These are phyloP conservation scores for Gentiana straminea DNA, from an alignment of 257 asterid species.

Conservation along the genomic window DNA sequence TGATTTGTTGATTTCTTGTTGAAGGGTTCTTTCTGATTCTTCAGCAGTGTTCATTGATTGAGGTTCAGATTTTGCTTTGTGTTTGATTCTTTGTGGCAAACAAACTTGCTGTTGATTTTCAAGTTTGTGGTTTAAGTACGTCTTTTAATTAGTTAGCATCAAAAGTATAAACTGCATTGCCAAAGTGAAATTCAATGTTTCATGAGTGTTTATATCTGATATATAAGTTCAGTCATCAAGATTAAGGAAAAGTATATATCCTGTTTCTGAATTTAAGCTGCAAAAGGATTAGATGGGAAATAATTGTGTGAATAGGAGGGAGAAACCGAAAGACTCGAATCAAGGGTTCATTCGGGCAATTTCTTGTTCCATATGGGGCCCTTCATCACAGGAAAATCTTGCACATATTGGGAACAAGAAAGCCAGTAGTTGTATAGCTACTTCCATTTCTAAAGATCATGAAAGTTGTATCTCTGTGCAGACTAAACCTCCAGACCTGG, in stretches of 20 bases:
- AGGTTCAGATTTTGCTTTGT: too few relatives aligned
- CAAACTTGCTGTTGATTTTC: too few relatives aligned
- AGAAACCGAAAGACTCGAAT: slow-evolving; percentile 12
- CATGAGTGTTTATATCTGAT: too few relatives aligned
- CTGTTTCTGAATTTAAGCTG: slow-evolving; percentile 22
- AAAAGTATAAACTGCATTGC: too few relatives aligned
- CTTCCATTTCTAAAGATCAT: slow-evolving; percentile 9
- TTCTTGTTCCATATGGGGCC: slow-evolving; percentile 15
- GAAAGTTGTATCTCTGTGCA: slow-evolving; percentile 16
- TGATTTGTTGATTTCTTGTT: too few relatives aligned
- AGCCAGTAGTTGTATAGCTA: not conserved
- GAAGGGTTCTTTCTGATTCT: too few relatives aligned
- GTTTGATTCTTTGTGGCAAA: too few relatives aligned
- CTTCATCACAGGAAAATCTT: slow-evolving; percentile 8
- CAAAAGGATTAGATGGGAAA: slow-evolving; percentile 17
- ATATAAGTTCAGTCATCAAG: not conserved
- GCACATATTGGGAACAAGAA: not conserved
- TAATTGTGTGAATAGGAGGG: slow-evolving; percentile 20
- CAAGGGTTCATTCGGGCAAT: slow-evolving; percentile 17
- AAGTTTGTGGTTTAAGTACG: too few relatives aligned
- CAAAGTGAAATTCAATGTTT: too few relatives aligned
- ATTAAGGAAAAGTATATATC: not conserved
- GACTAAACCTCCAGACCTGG: slow-evolving; percentile 28
- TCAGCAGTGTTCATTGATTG: too few relatives aligned
- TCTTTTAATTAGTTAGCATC: too few relatives aligned